Conservation (phyloP, 176 grass and related monocot species). For the Hordeum marinum region DNA sequence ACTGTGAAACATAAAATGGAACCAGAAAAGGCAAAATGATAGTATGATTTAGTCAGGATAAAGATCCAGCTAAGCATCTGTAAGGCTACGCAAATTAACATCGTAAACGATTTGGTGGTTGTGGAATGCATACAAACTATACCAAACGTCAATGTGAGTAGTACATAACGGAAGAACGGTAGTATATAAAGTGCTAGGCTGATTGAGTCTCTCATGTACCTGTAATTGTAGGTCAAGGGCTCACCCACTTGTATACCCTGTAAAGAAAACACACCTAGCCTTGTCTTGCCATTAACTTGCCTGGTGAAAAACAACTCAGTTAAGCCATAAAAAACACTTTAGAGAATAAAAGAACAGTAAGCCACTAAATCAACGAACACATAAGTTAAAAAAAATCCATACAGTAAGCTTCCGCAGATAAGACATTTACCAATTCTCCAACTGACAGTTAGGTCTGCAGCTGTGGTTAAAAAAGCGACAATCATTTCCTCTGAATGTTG, state of each 20-base stretch:
- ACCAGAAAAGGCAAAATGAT: background rate
- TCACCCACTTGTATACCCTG: slow-evolving; percentile 43
- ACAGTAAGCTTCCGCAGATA: background rate
- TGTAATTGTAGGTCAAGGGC: slow-evolving; percentile 82
- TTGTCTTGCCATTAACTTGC: slow-evolving; percentile 67
- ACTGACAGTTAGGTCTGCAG: slow-evolving; percentile 76
- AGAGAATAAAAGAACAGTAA: background rate
- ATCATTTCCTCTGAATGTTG: slow-evolving; percentile 85
- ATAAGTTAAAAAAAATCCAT: background rate
- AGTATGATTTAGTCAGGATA: background rate
- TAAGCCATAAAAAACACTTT: background rate
- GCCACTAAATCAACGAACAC: background rate
- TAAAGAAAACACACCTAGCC: slow-evolving; percentile 70
- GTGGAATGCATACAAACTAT: background rate
- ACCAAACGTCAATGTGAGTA: background rate
- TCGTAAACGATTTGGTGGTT: background rate
- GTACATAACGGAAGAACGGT: background rate
- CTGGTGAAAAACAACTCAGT: slow-evolving; percentile 11
- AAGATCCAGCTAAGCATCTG: background rate
- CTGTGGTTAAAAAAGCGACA: slow-evolving; percentile 94
- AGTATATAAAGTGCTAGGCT: background rate
- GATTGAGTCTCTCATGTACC: slow-evolving; percentile 38
- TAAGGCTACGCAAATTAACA: background rate
- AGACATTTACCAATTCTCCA: slow-evolving; percentile 80
- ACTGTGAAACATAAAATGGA: background rate